Evolutionary conservation across 306 rosid species (phyloP), one percentile per base, ranked within the genome.

Genomic region (Lathyrus aphaca): DNA sequence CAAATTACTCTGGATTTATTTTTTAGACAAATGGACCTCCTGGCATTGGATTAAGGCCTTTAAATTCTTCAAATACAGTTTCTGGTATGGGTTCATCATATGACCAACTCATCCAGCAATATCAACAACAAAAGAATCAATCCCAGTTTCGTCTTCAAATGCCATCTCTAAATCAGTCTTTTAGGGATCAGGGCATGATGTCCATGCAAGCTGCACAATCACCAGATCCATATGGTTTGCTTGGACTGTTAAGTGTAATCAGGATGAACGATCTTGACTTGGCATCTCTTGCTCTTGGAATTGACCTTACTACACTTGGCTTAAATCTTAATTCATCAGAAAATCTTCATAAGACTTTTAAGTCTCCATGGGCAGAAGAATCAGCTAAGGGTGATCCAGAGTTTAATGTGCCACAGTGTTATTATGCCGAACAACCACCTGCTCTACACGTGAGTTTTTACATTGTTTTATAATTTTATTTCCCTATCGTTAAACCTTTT

Each of bases 361-460:
- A 89, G 49, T 95, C 99, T 61, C 99, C 99, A 16, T 95, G 99
- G 99, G 88, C 96, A 54, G 97, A 95, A 27, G 99, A 87, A 81
- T 91, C 99, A 8, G 90, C 89, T 40, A 95, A 91, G 85, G 95
- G 95, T 32, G 99, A 95, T 79, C 96, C 99, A 43, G 96, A 89
- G 69, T 95, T 95, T 76, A 80, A 43, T 44, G 89, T 91, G 56
- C 99, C 96, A 0, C 95, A 87, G 60, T 95, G 99, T 78, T 95
- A 95, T 59, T 75, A 73, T 21, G 84, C 90, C n/a, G 89, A 95
- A 86, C 92, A 78, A 60, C 93, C 96, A 10, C 95, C 95, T 71
- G 43, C 83, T 18, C 69, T 95, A 64, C 91, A 87, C 74, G 99
- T 87, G 87, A 84, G 89, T 14, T 43, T 62, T 62, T 63, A 51